Conservation (phyloP, 2,329 filamentous ascomycete species). For the Pseudogymnoascus sp. region DNA sequence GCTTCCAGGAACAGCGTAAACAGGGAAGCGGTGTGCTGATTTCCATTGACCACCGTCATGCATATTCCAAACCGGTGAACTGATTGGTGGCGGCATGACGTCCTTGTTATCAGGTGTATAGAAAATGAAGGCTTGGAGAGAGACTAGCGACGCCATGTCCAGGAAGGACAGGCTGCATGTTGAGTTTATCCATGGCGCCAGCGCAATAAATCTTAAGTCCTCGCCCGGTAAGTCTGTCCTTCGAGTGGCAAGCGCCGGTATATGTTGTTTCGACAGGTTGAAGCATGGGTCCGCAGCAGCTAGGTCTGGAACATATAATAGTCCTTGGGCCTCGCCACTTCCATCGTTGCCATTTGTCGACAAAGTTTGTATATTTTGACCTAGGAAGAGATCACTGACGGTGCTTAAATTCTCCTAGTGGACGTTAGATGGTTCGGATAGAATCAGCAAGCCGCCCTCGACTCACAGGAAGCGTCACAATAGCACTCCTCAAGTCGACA, state of each 20-base stretch:
- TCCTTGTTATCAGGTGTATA: conserved; percentile 52
- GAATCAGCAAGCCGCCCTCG: neutral
- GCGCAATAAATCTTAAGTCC: conserved; percentile 68
- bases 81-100: conserved; percentile 56
- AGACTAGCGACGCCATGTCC: conserved; percentile 47
- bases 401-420: neutral
- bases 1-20: conserved; percentile 70
- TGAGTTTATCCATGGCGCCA: conserved; percentile 78
- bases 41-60: conserved; percentile 67
- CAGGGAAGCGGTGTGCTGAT: conserved; percentile 61
- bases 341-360: conserved; percentile 58
- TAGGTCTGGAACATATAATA: conserved; percentile 79
- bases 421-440: neutral
- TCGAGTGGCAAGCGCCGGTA: conserved; percentile 70
- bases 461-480: neutral
- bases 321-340: conserved; percentile 60
- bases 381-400: neutral
- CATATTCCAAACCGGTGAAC: conserved; percentile 63
- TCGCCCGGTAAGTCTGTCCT: conserved; percentile 54
- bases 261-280: conserved; percentile 52
- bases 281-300: conserved; percentile 52
- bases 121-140: conserved; percentile 57
- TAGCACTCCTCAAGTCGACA: neutral
- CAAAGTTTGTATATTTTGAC: conserved; percentile 57
- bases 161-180: conserved; percentile 71